These are phyloP conservation scores for Hypsizygus marmoreus DNA, from an alignment of 768 basidiomycete species.

Conservation along the genomic window DNA sequence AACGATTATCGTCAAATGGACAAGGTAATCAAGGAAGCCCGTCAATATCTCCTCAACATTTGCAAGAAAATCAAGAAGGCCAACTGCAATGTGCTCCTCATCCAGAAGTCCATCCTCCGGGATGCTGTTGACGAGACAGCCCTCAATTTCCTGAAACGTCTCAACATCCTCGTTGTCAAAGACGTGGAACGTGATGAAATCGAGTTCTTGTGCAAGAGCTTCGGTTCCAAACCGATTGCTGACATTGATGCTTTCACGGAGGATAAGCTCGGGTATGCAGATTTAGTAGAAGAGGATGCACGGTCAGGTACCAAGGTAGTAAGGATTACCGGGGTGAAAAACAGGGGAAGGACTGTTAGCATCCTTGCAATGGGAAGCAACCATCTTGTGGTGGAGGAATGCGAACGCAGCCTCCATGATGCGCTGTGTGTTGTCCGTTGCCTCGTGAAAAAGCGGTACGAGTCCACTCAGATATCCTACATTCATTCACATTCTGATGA, in stretches of 20 bases:
- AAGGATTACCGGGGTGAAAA: slow-evolving; percentile 92
- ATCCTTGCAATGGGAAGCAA: slow-evolving; percentile 95
- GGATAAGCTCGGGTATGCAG: slow-evolving; percentile 96
- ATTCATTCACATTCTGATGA: slow-evolving; percentile 19
- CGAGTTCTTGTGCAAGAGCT: slow-evolving; percentile 91
- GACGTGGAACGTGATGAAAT: slow-evolving; percentile 99
- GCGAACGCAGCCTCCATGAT: slow-evolving; percentile 96
- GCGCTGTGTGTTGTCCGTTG: slow-evolving; percentile 99
- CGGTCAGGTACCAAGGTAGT: slow-evolving; percentile 88
- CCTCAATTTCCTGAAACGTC: slow-evolving; percentile 94
- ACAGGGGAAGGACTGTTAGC: slow-evolving; percentile 91
- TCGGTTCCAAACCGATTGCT: slow-evolving; percentile 94
- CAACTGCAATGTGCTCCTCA: slow-evolving; percentile 98
- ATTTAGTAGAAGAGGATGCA: slow-evolving; percentile 88
- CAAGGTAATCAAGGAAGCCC: slow-evolving; percentile 98
- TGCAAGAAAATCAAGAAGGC: slow-evolving; percentile 99
- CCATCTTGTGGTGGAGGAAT: slow-evolving; percentile 92
- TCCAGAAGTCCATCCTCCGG: slow-evolving; percentile 98
- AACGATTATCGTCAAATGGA: slow-evolving; percentile 99
- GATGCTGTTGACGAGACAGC: slow-evolving; percentile 99
- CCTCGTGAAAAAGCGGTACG: slow-evolving; percentile 95
- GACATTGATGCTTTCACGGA: slow-evolving; percentile 98
- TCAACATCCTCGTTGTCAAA: slow-evolving; percentile 95
- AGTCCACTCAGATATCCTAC: neutral
- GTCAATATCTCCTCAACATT: slow-evolving; percentile 95